Percentiles rank a stretch among this genome's conserved stretches.
Evolutionary conservation across 2,329 filamentous ascomycete genomes (phyloP).

Genomic region (Oidium heveae): DNA sequence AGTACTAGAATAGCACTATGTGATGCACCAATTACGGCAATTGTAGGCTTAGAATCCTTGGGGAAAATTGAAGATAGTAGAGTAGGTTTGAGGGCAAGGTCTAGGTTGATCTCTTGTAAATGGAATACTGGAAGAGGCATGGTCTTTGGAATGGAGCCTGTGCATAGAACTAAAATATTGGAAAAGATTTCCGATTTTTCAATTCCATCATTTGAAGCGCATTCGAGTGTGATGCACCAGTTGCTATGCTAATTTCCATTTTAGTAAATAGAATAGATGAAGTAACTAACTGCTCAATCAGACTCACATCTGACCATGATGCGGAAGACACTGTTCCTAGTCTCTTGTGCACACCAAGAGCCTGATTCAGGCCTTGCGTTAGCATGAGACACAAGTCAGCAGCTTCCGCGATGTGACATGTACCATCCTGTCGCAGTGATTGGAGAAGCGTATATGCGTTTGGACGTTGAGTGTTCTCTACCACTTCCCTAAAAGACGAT

Average conservation of each 20-base stretch:
- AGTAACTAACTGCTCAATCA: neutral
- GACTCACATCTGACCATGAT: slow-evolving; percentile 15
- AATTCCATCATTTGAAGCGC: slow-evolving; percentile 1
- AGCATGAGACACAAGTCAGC: slow-evolving; percentile 26
- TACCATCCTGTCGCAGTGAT: slow-evolving; percentile 27
- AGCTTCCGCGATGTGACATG: slow-evolving; percentile 30
- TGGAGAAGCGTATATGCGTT: slow-evolving; percentile 29
- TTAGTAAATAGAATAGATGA: neutral
- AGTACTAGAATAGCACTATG: slow-evolving; percentile 38
- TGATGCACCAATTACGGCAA: slow-evolving; percentile 34
- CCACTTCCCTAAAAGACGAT: slow-evolving; percentile 25
- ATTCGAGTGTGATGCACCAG: slow-evolving; percentile 16
- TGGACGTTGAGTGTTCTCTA: slow-evolving; percentile 19
- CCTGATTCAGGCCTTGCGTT: slow-evolving; percentile 18
- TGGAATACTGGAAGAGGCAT: slow-evolving; percentile 17
- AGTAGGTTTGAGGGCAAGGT: slow-evolving; percentile 28
- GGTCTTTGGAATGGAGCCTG: slow-evolving; percentile 24
- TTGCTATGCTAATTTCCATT: slow-evolving; percentile 3
- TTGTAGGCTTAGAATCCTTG: slow-evolving; percentile 15
- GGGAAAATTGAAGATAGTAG: slow-evolving; percentile 19
- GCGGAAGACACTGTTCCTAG: slow-evolving; percentile 17
- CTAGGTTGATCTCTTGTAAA: slow-evolving; percentile 24
- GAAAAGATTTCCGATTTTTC: slow-evolving; percentile 4
- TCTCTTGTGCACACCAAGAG: slow-evolving; percentile 17
- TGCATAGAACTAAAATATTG: slow-evolving; percentile 26